Evolutionary conservation across 2,329 filamentous ascomycete genomes (phyloP).

Genomic region (Fusarium xylarioides): DNA sequence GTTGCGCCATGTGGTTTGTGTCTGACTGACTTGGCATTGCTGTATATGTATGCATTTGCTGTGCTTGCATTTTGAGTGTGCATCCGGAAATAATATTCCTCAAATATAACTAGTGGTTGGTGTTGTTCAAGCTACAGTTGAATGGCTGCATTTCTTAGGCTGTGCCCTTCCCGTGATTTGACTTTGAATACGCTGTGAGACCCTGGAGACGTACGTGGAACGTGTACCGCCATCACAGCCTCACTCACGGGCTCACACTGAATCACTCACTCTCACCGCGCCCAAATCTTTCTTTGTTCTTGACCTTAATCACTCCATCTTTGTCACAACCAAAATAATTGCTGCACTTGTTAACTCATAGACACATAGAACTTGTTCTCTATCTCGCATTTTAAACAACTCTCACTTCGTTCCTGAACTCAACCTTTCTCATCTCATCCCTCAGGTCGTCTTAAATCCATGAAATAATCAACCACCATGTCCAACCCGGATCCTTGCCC

Average conservation of each 20-base stretch:
- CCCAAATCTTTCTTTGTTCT: conserved; percentile 17
- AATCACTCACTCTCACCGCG: conserved; percentile 5
- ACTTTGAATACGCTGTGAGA: background rate
- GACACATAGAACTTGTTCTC: background rate
- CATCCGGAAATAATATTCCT: background rate
- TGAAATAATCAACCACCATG: conserved; percentile 10
- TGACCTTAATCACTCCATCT: background rate
- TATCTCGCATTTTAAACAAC: background rate
- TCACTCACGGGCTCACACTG: conserved; percentile 13
- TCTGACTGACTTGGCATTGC: conserved; percentile 2
- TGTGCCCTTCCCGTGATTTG: background rate
- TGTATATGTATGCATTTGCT: background rate
- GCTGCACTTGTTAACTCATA: background rate
- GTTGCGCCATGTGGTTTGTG: conserved; percentile 7
- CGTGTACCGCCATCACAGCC: conserved; percentile 34
- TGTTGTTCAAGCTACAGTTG: background rate
- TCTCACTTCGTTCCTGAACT: background rate
- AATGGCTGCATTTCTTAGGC: background rate
- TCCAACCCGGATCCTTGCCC: conserved; percentile 41
- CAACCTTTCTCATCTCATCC: background rate
- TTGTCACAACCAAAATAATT: background rate
- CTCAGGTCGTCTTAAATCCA: background rate
- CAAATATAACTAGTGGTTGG: background rate
- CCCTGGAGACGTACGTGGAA: conserved; percentile 18
- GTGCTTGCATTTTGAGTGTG: background rate